A percentile compares a stretch with the other conserved stretches of the same genome.
Conservation (phyloP, 2,329 filamentous ascomycete genomes). For the Alternaria hordeiaustralica region DNA sequence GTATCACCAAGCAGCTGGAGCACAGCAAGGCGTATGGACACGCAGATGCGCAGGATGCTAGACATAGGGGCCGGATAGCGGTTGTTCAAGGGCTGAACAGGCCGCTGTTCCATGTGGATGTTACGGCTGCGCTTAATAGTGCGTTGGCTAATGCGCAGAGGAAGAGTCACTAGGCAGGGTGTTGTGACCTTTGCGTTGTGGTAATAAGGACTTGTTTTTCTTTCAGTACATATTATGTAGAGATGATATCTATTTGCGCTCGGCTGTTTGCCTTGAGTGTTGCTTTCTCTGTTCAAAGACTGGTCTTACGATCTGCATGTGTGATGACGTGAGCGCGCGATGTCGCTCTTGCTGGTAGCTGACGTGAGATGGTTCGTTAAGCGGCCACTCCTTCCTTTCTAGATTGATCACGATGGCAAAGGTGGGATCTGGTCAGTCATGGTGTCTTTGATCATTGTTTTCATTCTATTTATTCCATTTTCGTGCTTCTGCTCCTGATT, state of each 20-base stretch:
- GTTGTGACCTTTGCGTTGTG: not conserved
- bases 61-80: constrained; percentile 49
- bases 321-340: not conserved
- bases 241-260: not conserved
- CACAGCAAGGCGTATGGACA: constrained; percentile 41
- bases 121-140: constrained; percentile 89
- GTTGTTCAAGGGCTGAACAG: constrained; percentile 84
- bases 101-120: constrained; percentile 93
- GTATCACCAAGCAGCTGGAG: constrained; percentile 43
- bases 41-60: constrained; percentile 35
- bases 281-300: not conserved
- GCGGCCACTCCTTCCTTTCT: not conserved
- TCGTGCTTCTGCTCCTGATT: not conserved
- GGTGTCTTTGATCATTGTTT: not conserved
- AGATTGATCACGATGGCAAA: not conserved
- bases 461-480: not conserved
- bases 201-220: not conserved
- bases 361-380: not conserved
- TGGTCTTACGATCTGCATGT: not conserved
- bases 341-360: not conserved
- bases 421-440: not conserved
- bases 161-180: constrained; percentile 38
- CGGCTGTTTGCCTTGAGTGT: constrained; percentile 1
- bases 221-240: constrained; percentile 1
- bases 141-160: constrained; percentile 76